These are phyloP conservation scores for Auriscalpium orientale DNA, from an alignment of 768 basidiomycete species.

Conservation along the genomic window DNA sequence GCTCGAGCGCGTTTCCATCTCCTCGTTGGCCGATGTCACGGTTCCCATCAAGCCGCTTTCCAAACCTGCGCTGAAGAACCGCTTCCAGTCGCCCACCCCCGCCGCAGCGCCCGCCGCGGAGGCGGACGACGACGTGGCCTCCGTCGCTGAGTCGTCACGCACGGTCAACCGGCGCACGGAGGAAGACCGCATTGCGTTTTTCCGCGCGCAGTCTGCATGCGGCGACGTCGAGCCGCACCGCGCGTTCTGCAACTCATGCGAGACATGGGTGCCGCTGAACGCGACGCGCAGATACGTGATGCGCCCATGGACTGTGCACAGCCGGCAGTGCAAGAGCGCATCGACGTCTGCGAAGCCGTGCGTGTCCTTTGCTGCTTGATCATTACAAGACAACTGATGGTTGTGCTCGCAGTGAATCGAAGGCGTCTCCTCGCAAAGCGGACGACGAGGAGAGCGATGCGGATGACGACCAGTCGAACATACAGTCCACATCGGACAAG, in stretches of 20 bases:
- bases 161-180: constrained; percentile 46
- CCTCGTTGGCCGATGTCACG: neutral
- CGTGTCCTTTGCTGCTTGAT: constrained; percentile 11
- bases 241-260: constrained; percentile 53
- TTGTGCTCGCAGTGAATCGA: neutral
- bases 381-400: neutral
- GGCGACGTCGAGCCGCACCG: constrained; percentile 47
- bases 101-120: constrained; percentile 21
- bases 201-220: constrained; percentile 54
- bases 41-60: neutral
- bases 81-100: neutral
- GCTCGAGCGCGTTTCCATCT: neutral
- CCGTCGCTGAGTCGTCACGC: constrained; percentile 44
- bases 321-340: constrained; percentile 40
- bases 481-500: constrained; percentile 19
- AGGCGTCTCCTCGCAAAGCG: constrained; percentile 3
- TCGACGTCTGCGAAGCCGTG: constrained; percentile 21
- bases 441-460: constrained; percentile 16
- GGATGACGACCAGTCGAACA: constrained; percentile 20
- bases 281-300: constrained; percentile 49
- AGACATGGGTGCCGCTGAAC: constrained; percentile 49
- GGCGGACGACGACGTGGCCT: constrained; percentile 38
- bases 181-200: constrained; percentile 54
- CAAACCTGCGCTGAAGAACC: neutral
- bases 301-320: constrained; percentile 55